phyloP scores from a whole-genome alignment of 2,329 filamentous ascomycete species.

The Acrocalymma vagum region DNA sequence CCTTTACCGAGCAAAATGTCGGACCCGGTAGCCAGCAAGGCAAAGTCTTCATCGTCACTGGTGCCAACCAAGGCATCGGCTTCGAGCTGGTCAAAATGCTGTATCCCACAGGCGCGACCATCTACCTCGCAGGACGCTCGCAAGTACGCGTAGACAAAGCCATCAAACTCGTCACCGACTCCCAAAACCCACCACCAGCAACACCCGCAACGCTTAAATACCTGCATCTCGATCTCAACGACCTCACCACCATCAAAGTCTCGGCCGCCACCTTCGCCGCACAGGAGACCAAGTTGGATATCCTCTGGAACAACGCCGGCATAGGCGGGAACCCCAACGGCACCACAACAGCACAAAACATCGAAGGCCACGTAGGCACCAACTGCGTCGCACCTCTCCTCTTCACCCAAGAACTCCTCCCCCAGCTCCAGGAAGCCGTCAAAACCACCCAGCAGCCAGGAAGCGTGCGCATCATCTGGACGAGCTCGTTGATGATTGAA shows the following conservation, averaged over 20 bases:
- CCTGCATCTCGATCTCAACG: constrained; percentile 45
- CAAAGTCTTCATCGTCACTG: constrained; percentile 61
- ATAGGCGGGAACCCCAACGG: constrained; percentile 32
- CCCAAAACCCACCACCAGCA: not conserved
- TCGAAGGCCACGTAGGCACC: constrained; percentile 42
- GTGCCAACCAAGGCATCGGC: constrained; percentile 58
- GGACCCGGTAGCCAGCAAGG: constrained; percentile 46
- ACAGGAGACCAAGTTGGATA: constrained; percentile 49
- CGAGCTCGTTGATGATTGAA: constrained; percentile 20
- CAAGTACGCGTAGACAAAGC: constrained; percentile 48
- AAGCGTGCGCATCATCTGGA: constrained; percentile 44
- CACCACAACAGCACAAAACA: constrained; percentile 12
- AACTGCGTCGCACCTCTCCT: constrained; percentile 49
- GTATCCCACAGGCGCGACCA: constrained; percentile 60
- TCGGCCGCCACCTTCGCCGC: constrained; percentile 44
- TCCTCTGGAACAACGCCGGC: constrained; percentile 46
- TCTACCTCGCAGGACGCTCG: constrained; percentile 62
- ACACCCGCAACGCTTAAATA: constrained; percentile 16
- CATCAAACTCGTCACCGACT: constrained; percentile 7
- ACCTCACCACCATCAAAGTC: constrained; percentile 44
- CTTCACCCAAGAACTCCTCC: constrained; percentile 45
- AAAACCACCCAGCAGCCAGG: constrained; percentile 14
- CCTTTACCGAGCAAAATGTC: constrained; percentile 35
- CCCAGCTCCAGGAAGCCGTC: constrained; percentile 38
- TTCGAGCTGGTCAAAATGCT: constrained; percentile 61